Evolutionary conservation across 768 basidiomycete genomes (phyloP).

Genomic region (Boletus rubropictus): DNA sequence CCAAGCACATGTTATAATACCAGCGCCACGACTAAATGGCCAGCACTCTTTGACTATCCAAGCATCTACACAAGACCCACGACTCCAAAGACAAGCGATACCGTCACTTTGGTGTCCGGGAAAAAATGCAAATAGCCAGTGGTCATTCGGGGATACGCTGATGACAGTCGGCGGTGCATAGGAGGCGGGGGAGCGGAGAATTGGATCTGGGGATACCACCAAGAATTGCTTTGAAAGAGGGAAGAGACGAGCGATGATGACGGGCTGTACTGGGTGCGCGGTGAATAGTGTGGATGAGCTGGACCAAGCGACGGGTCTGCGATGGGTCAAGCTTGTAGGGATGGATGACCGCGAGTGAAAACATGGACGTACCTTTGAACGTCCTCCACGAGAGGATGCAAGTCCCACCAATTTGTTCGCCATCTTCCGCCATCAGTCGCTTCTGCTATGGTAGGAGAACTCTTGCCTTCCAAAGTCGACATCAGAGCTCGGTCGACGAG

Average conservation of each 20-base stretch:
- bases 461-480: conserved; percentile 22
- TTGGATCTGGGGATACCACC: conserved; percentile 47
- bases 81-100: conserved; percentile 60
- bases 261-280: conserved; percentile 57
- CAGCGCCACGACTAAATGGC: conserved; percentile 45
- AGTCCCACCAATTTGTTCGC: conserved; percentile 72
- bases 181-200: conserved; percentile 40
- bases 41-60: conserved; percentile 60
- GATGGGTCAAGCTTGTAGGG: background rate
- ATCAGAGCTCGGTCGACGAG: conserved; percentile 4
- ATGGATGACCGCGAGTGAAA: background rate
- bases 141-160: conserved; percentile 51
- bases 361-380: conserved; percentile 41
- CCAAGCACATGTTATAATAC: conserved; percentile 61
- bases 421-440: conserved; percentile 46
- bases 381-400: conserved; percentile 54
- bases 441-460: conserved; percentile 50
- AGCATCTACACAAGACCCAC: conserved; percentile 50
- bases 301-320: conserved; percentile 70
- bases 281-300: conserved; percentile 62
- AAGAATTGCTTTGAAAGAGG: conserved; percentile 63
- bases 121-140: conserved; percentile 72
- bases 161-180: conserved; percentile 63
- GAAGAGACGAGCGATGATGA: conserved; percentile 58
- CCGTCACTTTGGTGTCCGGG: conserved; percentile 54